A percentile compares a stretch with the other conserved stretches of the same genome.
Conservation (phyloP, 192 early-diverging fungal genomes). For the Coemansia sp. region DNA sequence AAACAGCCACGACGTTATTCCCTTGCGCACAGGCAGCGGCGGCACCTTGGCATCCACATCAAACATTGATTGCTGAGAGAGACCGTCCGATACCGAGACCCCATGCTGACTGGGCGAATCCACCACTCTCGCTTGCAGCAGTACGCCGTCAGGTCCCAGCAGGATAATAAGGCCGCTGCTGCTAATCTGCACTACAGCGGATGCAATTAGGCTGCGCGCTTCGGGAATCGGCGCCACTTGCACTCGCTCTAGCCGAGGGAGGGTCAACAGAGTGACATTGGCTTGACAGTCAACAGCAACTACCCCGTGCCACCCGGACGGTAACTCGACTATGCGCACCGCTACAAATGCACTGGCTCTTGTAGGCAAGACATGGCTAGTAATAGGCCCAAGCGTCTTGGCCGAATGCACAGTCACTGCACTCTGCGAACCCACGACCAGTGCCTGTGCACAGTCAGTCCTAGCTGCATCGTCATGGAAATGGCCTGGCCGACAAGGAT, state of each 20-base stretch:
- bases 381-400: slow-evolving; percentile 5
- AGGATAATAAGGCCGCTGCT: slow-evolving; percentile 15
- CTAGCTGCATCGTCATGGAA: background rate
- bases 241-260: slow-evolving; percentile 12
- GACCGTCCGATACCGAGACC: background rate
- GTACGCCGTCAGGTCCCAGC: slow-evolving; percentile 9
- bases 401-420: slow-evolving; percentile 7
- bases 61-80: slow-evolving; percentile 8
- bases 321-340: slow-evolving; percentile 7
- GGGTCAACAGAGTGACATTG: slow-evolving; percentile 8
- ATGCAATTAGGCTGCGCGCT: background rate
- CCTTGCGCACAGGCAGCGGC: slow-evolving; percentile 30
- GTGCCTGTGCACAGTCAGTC: background rate
- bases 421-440: slow-evolving; percentile 11
- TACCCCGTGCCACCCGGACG: slow-evolving; percentile 26
- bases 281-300: slow-evolving; percentile 18
- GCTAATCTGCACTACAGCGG: slow-evolving; percentile 12
- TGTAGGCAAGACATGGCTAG: background rate
- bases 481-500: background rate
- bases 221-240: background rate
- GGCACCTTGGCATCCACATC: slow-evolving; percentile 9
- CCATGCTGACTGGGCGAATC: background rate
- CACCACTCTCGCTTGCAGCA: slow-evolving; percentile 17
- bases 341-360: slow-evolving; percentile 11
- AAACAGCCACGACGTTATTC: slow-evolving; percentile 46